Percentiles rank a stretch among this genome's conserved stretches.
Evolutionary conservation across 2,329 filamentous ascomycete genomes (phyloP).

Genomic region (Phialocephala subalpina): DNA sequence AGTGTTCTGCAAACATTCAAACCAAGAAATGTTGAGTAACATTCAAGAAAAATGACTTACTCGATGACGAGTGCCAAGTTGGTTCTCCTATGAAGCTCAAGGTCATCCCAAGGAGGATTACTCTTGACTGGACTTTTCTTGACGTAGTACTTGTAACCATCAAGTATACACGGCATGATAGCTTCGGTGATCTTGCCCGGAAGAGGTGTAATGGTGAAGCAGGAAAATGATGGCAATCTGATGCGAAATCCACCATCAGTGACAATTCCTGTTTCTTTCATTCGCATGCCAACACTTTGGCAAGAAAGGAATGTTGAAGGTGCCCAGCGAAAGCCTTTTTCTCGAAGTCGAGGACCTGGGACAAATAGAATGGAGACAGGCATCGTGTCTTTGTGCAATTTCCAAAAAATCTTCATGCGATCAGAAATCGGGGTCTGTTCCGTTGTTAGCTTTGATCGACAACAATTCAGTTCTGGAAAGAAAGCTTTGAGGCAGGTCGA

Average conservation of each 20-base stretch:
- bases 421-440: not conserved
- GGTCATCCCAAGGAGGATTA: constrained; percentile 9
- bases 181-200: constrained; percentile 1
- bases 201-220: constrained; percentile 11
- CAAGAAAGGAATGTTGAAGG: constrained; percentile 22
- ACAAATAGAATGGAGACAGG: constrained; percentile 21
- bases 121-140: constrained; percentile 17
- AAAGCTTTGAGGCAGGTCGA: not conserved
- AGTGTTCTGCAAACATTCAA: not conserved
- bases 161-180: constrained; percentile 13
- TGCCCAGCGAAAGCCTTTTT: constrained; percentile 21
- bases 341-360: constrained; percentile 15
- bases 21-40: not conserved
- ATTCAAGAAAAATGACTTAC: not conserved
- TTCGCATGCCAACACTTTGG: constrained; percentile 7
- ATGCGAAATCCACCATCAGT: constrained; percentile 15
- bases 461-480: not conserved
- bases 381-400: constrained; percentile 11
- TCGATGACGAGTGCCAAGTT: constrained; percentile 24
- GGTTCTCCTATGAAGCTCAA: constrained; percentile 10
- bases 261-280: constrained; percentile 14
- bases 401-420: constrained; percentile 18
- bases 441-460: not conserved
- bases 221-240: constrained; percentile 4
- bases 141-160: constrained; percentile 24